Conservation (phyloP, 805 yeast species). For the Yarrowia sp. region DNA sequence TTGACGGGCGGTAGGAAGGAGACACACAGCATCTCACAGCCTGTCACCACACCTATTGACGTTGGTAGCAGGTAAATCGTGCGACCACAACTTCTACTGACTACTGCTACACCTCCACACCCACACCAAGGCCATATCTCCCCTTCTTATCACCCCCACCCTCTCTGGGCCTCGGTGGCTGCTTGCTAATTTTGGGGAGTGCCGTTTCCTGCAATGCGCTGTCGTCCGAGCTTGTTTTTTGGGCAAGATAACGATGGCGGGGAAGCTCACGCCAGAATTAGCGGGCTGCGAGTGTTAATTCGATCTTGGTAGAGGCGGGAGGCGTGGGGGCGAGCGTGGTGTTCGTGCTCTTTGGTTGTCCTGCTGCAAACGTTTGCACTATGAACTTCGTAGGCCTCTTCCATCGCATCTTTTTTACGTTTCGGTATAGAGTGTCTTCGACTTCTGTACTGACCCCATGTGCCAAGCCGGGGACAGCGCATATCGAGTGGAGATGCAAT, state of each 20-base stretch:
- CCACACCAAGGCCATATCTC: no score
- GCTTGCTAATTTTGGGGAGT: conserved; percentile 37
- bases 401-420: no score
- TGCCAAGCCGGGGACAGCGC: conserved; percentile 8
- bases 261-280: neutral
- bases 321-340: no score
- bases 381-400: no score
- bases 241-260: conserved; percentile 39
- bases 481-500: no score
- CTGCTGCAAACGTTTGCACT: no score
- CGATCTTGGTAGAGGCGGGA: neutral
- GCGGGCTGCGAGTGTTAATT: neutral
- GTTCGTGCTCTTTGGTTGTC: no score
- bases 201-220: conserved; percentile 39
- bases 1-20: no score
- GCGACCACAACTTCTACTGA: no score
- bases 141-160: conserved; percentile 29
- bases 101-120: neutral
- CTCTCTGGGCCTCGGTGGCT: conserved; percentile 34
- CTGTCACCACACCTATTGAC: no score
- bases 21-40: no score
- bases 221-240: conserved; percentile 29
- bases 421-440: neutral
- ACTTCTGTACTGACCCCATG: conserved; percentile 21
- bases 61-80: no score